A percentile compares a stretch with the other conserved stretches of the same genome.
phyloP scores from a whole-genome alignment of 257 asterid species.

The Paraleonurus japonicus region DNA sequence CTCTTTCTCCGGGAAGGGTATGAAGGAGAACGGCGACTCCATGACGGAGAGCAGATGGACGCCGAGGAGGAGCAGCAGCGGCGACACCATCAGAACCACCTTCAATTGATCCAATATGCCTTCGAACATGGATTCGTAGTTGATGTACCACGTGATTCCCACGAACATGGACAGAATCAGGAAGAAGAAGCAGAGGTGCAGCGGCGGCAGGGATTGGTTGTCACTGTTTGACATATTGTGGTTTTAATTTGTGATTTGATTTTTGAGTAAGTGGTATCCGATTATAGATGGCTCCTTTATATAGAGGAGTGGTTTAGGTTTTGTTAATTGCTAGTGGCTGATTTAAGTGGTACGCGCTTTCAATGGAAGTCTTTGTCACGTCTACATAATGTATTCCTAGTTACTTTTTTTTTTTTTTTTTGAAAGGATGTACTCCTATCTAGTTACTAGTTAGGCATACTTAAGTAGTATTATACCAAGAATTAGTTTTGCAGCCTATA shows the following conservation, averaged over 20 bases:
- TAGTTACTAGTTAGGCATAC: too few species aligned
- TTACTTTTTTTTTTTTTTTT: too few species aligned
- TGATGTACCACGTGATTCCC: conserved; percentile 76
- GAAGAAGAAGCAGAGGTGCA: conserved; percentile 78
- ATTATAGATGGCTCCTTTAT: conserved; percentile 12
- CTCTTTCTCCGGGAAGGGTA: conserved; percentile 59
- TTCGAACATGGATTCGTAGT: conserved; percentile 62
- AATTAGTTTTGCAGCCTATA: too few species aligned
- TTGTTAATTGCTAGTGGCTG: neutral
- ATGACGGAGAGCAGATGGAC: conserved; percentile 56
- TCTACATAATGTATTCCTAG: neutral
- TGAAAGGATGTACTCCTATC: too few species aligned
- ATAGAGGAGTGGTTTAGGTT: conserved; percentile 2
- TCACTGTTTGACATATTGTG: conserved; percentile 45
- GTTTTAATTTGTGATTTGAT: neutral
- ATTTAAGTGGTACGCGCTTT: conserved; percentile 14
- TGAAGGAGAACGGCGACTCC: conserved; percentile 39
- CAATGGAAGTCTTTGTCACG: neutral
- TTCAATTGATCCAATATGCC: conserved; percentile 67
- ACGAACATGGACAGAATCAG: conserved; percentile 57
- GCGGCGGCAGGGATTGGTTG: conserved; percentile 41
- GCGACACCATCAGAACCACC: conserved; percentile 66
- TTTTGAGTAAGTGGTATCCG: neutral
- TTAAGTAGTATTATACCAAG: too few species aligned
- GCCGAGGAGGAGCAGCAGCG: conserved; percentile 56